Evolutionary conservation across 2,329 filamentous ascomycete genomes (phyloP), one percentile per base, ranked within the genome.

Genomic region (Drechslerella dactyloides): DNA sequence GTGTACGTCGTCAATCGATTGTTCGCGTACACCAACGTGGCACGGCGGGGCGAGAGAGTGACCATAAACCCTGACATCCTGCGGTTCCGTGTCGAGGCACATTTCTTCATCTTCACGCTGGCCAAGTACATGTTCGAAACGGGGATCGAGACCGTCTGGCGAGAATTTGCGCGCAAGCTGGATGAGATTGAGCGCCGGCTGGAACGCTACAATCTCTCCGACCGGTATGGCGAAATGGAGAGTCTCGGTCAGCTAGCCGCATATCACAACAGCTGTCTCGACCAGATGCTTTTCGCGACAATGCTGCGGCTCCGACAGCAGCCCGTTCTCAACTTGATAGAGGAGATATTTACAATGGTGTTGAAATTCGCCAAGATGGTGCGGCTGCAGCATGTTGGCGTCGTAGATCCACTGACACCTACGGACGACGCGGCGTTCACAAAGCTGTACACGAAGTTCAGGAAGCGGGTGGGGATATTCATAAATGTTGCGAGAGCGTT

Each of bases 111-210:
- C 23, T 84, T 85, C 0, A 85, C 85, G 8, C 79, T 97, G 0
- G 85, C 87, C 42, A 85, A 87, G 0, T 94, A 97, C 77, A 89
- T 93, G 76, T 89, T 96, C 74, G 90, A 93, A 66, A 85, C 87
- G 0, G 92, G 89, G 1, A 87, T 97, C 56, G 84, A 85, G 6
- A 83, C 84, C 15, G 86, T 88, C 0, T 97, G 93, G 93, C 81
- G 81, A 21, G 81, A 82, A 0, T 93, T 97, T 70, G 85, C 89
- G 54, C 77, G 77, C 0, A 89, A 86, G 74, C 81, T 97, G 0
- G 82, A 86, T 24, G 82, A 81, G 7, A 83, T 13, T 85, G 93
- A 78, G 77, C 76, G 50, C 13, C 59, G 57, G 46, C 51, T 56
- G 11, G 58, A 58, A 64, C 74, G 19, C 58, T 76, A 56, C 30